phyloP scores from a whole-genome alignment of 1,139 yeast genomes.

The Taphrina communis region DNA sequence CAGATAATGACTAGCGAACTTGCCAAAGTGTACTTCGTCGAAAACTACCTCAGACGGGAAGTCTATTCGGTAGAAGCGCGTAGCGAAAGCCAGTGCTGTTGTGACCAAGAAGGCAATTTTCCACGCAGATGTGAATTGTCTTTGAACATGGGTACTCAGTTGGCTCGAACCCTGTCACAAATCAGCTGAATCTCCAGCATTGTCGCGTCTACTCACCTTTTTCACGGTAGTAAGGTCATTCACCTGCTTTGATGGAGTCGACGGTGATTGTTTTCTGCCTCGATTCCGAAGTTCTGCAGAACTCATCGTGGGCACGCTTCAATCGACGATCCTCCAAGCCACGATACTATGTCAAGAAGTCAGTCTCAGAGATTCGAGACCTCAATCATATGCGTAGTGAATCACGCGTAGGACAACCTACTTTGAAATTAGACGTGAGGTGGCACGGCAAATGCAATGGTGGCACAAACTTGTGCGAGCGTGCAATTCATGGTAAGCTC shows the following conservation, averaged over 20 bases:
- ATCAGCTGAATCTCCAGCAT: neutral
- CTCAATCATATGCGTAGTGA: too few species aligned
- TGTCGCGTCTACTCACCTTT: neutral
- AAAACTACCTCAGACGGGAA: constrained; percentile 88
- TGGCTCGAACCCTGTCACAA: neutral
- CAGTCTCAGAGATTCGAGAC: too few species aligned
- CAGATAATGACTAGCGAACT: constrained; percentile 73
- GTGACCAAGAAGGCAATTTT: constrained; percentile 53
- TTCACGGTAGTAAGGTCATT: neutral
- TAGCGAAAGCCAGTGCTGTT: constrained; percentile 68
- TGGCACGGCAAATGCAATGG: constrained; percentile 14
- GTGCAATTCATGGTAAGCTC: neutral
- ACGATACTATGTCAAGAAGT: too few species aligned
- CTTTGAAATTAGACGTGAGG: neutral
- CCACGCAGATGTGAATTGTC: constrained; percentile 14
- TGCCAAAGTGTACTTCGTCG: constrained; percentile 98
- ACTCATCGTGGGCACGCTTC: constrained; percentile 5
- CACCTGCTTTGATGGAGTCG: constrained; percentile 2
- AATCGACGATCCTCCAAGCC: too few species aligned
- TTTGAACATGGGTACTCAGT: neutral
- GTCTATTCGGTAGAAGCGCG: constrained; percentile 74
- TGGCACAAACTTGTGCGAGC: constrained; percentile 17
- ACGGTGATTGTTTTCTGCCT: constrained; percentile 7
- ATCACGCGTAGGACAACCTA: neutral
- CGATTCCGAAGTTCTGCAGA: constrained; percentile 20